A percentile compares a stretch with the other conserved stretches of the same genome.
Evolutionary conservation across 352 stramenopile species (phyloP).

Genomic region (Phytophthora agathidicida): DNA sequence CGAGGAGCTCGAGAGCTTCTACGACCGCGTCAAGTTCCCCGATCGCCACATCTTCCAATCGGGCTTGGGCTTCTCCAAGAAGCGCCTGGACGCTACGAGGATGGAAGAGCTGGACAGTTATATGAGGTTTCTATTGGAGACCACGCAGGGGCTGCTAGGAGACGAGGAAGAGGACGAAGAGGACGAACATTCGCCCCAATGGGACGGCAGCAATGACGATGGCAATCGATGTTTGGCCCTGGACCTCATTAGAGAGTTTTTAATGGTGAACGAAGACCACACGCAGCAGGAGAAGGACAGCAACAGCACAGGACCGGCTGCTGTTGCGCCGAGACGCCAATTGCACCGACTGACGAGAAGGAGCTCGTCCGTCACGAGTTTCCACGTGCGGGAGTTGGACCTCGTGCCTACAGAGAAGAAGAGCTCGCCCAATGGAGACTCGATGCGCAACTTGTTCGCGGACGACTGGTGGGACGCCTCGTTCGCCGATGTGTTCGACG

Average conservation of each 20-base stretch:
- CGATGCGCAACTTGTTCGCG: constrained; percentile 33
- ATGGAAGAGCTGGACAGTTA: constrained; percentile 74
- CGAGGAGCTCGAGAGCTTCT: constrained; percentile 54
- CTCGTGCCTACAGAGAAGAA: constrained; percentile 46
- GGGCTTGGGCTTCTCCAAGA: constrained; percentile 48
- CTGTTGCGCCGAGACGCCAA: constrained; percentile 10
- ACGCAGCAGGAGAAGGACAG: constrained; percentile 15
- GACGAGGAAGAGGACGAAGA: constrained; percentile 61
- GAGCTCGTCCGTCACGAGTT: constrained; percentile 49
- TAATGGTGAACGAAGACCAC: constrained; percentile 65
- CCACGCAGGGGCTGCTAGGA: constrained; percentile 64
- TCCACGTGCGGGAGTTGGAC: constrained; percentile 66
- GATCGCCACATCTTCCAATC: constrained; percentile 61
- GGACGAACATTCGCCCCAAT: constrained; percentile 17
- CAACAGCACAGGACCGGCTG: constrained; percentile 8
- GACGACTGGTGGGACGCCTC: constrained; percentile 41
- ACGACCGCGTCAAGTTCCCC: constrained; percentile 52
- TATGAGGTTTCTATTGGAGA: constrained; percentile 68
- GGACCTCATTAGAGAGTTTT: constrained; percentile 61
- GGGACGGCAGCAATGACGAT: constrained; percentile 20
- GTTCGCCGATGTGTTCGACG: constrained; percentile 67
- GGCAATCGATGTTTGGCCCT: constrained; percentile 44
- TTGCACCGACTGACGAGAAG: constrained; percentile 35
- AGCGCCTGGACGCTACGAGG: constrained; percentile 57
- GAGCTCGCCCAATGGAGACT: constrained; percentile 28